These are phyloP conservation scores for Xylaria telfairii DNA, from an alignment of 495 filamentous ascomycete genomes.

Conservation along the genomic window DNA sequence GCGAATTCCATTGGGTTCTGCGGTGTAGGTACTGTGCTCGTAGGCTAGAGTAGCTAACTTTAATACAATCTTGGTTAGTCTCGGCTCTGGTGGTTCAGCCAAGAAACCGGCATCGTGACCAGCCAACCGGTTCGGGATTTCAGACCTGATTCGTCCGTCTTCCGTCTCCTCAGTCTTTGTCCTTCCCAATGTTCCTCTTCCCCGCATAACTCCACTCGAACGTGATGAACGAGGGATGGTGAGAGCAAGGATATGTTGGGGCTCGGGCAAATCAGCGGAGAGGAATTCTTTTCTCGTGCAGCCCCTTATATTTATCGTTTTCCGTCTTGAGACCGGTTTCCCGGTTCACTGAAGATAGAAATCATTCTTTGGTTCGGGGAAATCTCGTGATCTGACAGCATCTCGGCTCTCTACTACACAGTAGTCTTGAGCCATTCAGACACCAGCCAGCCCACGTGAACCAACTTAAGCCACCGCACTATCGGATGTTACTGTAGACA, in stretches of 20 bases:
- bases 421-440: not conserved
- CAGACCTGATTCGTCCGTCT: constrained; percentile 4
- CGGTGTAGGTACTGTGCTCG: not conserved
- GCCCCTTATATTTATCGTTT: not conserved
- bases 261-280: constrained; percentile 14
- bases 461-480: not conserved
- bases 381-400: constrained; percentile 7
- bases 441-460: constrained; percentile 15
- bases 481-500: not conserved
- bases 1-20: not conserved
- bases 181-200: constrained; percentile 12
- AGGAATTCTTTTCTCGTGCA: constrained; percentile 5
- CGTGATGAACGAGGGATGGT: not conserved
- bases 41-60: not conserved
- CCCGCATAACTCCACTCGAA: constrained; percentile 19
- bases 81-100: not conserved
- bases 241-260: constrained; percentile 8
- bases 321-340: not conserved
- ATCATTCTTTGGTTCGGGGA: not conserved
- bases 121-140: constrained; percentile 7
- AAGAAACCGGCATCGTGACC: constrained; percentile 9
- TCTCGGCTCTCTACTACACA: not conserved
- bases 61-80: constrained; percentile 12
- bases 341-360: not conserved
- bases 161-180: not conserved